phyloP scores from a whole-genome alignment of 169 alveolate species.

The Cryptosporidium baileyi region DNA sequence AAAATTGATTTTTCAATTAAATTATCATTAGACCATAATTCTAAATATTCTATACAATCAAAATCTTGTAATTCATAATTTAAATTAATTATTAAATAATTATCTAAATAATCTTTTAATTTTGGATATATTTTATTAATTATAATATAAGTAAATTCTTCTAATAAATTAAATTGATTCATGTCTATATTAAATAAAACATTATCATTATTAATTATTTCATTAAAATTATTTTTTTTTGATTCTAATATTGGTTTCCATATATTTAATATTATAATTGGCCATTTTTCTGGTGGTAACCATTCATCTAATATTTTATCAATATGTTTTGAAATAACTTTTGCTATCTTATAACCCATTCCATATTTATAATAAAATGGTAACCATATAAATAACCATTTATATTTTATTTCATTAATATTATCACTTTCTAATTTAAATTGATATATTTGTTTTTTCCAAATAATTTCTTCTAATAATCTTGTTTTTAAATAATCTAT shows the following conservation, averaged over 20 bases:
- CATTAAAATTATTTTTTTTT: background rate
- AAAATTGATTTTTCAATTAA: background rate
- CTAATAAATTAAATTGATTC: background rate
- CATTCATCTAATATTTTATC: background rate
- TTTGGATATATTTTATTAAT: background rate
- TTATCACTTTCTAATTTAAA: background rate
- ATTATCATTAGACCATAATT: background rate
- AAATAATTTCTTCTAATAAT: background rate
- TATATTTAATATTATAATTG: background rate
- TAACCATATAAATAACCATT: slow-evolving; percentile 48
- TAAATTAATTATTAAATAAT: background rate
- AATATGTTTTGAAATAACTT: background rate
- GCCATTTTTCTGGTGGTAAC: slow-evolving; percentile 67
- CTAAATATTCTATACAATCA: background rate
- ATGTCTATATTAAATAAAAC: background rate
- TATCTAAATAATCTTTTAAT: background rate
- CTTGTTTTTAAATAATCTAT: background rate
- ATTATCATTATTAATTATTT: background rate
- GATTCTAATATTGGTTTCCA: slow-evolving; percentile 47
- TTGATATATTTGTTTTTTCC: slow-evolving; percentile 34
- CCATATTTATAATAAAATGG: slow-evolving; percentile 40
- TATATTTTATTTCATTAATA: background rate
- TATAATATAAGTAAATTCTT: slow-evolving; percentile 8
- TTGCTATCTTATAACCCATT: slow-evolving; percentile 15
- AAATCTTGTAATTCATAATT: background rate